Evolutionary conservation across 2,329 filamentous ascomycete genomes (phyloP).

Genomic region (Fusarium oxysporum): DNA sequence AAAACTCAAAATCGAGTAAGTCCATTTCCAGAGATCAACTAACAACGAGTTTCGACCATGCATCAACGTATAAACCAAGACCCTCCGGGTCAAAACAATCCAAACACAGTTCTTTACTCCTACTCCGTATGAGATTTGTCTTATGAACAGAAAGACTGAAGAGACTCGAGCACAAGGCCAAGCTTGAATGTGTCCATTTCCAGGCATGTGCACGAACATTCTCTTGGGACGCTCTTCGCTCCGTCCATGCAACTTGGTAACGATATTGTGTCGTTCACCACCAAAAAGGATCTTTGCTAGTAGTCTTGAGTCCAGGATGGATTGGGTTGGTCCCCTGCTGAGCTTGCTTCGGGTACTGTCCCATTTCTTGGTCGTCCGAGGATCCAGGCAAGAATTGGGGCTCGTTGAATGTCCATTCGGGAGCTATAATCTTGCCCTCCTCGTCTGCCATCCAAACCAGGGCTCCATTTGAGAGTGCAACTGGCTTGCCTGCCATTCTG

Average conservation of each 20-base stretch:
- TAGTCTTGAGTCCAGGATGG: constrained; percentile 8
- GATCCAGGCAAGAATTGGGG: background rate
- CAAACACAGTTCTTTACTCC: background rate
- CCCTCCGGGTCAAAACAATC: background rate
- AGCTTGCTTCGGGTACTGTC: background rate
- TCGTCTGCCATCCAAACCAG: constrained; percentile 21
- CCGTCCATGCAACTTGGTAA: background rate
- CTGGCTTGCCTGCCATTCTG: constrained; percentile 17
- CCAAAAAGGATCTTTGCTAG: constrained; percentile 12
- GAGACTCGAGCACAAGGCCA: background rate
- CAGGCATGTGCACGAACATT: background rate
- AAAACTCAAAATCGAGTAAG: background rate
- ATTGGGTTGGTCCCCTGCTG: background rate
- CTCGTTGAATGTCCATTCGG: constrained; percentile 27
- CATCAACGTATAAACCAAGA: background rate
- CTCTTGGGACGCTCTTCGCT: background rate
- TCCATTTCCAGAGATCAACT: background rate
- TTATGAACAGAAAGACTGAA: background rate
- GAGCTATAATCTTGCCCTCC: background rate
- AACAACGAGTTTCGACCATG: background rate
- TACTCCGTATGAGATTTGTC: background rate
- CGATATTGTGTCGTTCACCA: background rate
- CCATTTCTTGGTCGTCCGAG: background rate
- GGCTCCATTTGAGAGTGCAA: constrained; percentile 9
- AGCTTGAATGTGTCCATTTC: background rate